Conservation (phyloP, 805 yeast genomes). For the Kuraishia ogatae region DNA sequence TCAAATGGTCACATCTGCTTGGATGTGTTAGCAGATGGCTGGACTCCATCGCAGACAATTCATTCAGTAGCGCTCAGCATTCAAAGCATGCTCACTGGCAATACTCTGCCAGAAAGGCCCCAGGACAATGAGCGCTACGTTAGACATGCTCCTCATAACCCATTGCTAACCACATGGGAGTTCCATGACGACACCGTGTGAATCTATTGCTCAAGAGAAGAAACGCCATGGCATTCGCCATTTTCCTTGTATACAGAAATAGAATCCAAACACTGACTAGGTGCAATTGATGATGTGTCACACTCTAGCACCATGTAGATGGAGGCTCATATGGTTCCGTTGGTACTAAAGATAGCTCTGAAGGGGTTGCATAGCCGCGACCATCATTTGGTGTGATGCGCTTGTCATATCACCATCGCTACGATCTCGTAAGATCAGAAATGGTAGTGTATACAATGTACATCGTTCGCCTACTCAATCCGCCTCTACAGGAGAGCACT, state of each 20-base stretch:
- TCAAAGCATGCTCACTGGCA: constrained; percentile 55
- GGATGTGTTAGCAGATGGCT: constrained; percentile 53
- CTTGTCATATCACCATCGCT: too few relatives aligned
- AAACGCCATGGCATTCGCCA: too few relatives aligned
- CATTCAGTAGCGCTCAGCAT: constrained; percentile 43
- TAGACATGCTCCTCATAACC: constrained; percentile 46
- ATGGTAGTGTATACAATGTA: too few relatives aligned
- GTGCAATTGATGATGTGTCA: background rate
- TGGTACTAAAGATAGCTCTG: background rate
- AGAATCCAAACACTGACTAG: background rate
- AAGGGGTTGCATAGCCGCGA: too few relatives aligned
- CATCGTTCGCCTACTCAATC: too few relatives aligned
- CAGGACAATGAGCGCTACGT: constrained; percentile 46
- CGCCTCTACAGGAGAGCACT: too few relatives aligned
- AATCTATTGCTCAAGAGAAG: background rate
- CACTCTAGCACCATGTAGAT: background rate
- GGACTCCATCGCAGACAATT: constrained; percentile 57
- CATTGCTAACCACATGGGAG: constrained; percentile 36
- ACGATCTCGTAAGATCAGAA: too few relatives aligned
- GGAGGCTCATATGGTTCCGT: background rate
- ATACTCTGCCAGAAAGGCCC: constrained; percentile 40
- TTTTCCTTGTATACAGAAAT: too few relatives aligned
- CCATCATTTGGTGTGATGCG: too few relatives aligned
- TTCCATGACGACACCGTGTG: constrained; percentile 52
- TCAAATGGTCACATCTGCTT: constrained; percentile 76